Base-by-base conservation (phyloP, 2,329 filamentous ascomycete species). In the Fusarium sacchari region DNA sequence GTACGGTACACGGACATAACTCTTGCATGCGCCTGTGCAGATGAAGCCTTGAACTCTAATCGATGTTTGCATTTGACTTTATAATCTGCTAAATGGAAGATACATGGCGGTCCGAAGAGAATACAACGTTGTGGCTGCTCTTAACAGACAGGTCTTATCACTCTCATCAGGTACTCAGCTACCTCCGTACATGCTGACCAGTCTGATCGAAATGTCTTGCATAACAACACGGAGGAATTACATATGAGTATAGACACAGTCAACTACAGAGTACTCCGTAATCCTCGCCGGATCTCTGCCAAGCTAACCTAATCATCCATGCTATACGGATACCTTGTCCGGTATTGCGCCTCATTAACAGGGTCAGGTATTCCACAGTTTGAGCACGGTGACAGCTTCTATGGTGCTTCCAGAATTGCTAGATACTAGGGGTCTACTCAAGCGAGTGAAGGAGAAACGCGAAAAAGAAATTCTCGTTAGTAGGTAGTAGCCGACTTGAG, bases 391-490 rank as follows among this genome's bases (percentile, higher is more conserved):
- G 28, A 55, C 44, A 46, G 64, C 64, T 72, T 69, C 71, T 46
- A 72, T 50, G 60, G 39, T 44, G 49, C 44, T 73, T 73, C 70
- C 71, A 73, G 71, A 73, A 73, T 67, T 67, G 50, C 62, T 28
- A 61, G 37, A 60, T 62, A 40, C 42, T 60, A 49, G 62, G 55
- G 61, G 60, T 61, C 64, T 56, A 49, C 32, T 39, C 44, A 73
- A 67, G 71, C 58, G 52, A 73, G 71, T 73, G 46, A 55, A 56
- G 57, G 44, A 60, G 58, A 46, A 56, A 60, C 34, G 60, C 43
- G 14, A 47, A 63, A 71, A 67, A 68, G 32, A 43, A 67, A 69
- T 58, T 73, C 64, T 59, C 53, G 63, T 60, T 62, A 61, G 67
- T 58, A 43, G 55, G 70, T 64, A 55, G 65, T 68, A 62, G 60